A percentile compares a stretch with the other conserved stretches of the same genome.
phyloP scores from a whole-genome alignment of 2,329 filamentous ascomycete species.

The Aspergillus versicolor region DNA sequence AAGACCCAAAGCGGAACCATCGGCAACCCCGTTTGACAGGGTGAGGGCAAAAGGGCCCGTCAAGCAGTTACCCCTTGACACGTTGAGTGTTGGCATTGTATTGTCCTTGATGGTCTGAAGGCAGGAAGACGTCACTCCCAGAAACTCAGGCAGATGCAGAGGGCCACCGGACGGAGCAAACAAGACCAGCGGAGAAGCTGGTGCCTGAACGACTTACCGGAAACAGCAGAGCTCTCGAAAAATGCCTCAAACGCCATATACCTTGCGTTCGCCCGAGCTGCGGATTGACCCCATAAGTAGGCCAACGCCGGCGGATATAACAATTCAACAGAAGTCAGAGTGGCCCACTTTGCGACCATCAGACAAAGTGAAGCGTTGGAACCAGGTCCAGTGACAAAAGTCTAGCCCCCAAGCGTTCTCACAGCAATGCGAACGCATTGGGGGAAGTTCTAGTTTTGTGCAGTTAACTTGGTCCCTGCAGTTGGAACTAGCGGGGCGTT shows the following conservation, averaged over 20 bases:
- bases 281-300: background rate
- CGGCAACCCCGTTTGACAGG: background rate
- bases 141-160: background rate
- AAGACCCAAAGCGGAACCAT: background rate
- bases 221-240: background rate
- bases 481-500: background rate
- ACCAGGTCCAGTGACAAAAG: background rate
- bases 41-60: background rate
- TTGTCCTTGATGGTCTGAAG: background rate
- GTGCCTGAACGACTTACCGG: background rate
- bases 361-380: background rate
- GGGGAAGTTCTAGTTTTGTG: background rate
- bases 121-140: background rate
- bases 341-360: background rate
- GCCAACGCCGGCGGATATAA: background rate
- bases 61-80: background rate
- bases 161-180: background rate
- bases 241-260: background rate
- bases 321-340: background rate
- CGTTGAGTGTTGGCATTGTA: no score
- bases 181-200: background rate
- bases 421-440: background rate
- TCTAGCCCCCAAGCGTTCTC: background rate
- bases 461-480: background rate
- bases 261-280: background rate